Percentiles rank a stretch among this genome's conserved stretches.
phyloP scores from a whole-genome alignment of 257 asterid species.

The Capsicum baccatum region DNA sequence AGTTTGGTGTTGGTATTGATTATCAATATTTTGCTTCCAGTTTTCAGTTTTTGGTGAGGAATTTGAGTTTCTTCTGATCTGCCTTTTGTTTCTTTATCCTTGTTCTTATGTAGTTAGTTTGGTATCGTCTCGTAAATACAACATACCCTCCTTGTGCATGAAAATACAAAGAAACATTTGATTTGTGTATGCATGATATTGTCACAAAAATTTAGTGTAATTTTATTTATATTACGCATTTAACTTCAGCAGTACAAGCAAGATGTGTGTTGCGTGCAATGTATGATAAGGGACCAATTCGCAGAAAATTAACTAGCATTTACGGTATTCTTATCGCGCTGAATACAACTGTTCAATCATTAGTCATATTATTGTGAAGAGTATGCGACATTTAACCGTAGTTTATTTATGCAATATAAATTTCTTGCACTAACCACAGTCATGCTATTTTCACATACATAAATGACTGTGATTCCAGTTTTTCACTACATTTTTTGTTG shows the following conservation, averaged over 20 bases:
- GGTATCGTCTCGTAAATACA: conserved; percentile 13
- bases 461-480: no score
- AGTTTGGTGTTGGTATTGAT: neutral
- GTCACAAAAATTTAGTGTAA: neutral
- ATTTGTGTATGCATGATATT: conserved; percentile 8
- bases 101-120: neutral
- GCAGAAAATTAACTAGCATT: neutral
- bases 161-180: neutral
- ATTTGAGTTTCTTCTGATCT: neutral
- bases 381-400: no score
- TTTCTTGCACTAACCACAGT: no score
- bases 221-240: neutral
- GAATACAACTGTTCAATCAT: neutral
- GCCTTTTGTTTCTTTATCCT: neutral
- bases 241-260: conserved; percentile 4
- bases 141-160: conserved; percentile 9
- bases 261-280: neutral
- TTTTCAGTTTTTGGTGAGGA: neutral
- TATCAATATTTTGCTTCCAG: neutral
- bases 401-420: no score
- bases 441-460: no score
- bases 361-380: neutral
- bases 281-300: no score
- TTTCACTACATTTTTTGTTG: no score
- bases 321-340: neutral